Evolutionary conservation across 2,329 filamentous ascomycete species (phyloP).

Genomic region (Tolypocladium amazonense): DNA sequence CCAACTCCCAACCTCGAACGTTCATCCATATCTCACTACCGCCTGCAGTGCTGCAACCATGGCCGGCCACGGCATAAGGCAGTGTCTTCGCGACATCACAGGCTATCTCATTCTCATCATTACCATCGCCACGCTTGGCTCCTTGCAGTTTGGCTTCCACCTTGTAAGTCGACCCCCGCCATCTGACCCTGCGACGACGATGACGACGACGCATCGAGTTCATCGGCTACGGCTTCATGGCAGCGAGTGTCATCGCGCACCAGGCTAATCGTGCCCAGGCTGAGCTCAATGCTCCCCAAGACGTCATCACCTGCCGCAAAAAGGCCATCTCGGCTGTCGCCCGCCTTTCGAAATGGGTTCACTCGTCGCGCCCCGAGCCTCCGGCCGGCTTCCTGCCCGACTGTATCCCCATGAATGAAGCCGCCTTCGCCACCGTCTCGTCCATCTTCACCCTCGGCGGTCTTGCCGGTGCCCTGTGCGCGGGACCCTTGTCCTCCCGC

Average conservation of each 20-base stretch:
- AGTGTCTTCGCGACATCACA: conserved; percentile 43
- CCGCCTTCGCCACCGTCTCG: conserved; percentile 74
- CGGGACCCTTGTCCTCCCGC: conserved; percentile 67
- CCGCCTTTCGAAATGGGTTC: conserved; percentile 16
- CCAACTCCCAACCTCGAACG: neutral
- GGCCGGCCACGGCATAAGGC: conserved; percentile 16
- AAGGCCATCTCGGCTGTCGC: conserved; percentile 25
- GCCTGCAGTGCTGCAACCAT: conserved; percentile 9
- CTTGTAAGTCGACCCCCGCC: conserved; percentile 44
- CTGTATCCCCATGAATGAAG: conserved; percentile 81
- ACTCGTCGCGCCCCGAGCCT: conserved; percentile 10
- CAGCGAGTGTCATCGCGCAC: neutral
- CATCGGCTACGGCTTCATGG: neutral
- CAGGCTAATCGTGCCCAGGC: conserved; percentile 34
- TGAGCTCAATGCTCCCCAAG: conserved; percentile 90
- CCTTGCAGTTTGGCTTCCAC: conserved; percentile 91
- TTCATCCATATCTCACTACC: neutral
- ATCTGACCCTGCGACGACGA: neutral
- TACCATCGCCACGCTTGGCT: conserved; percentile 68
- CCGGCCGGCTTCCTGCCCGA: conserved; percentile 41
- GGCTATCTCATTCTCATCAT: conserved; percentile 71
- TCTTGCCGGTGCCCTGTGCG: conserved; percentile 67
- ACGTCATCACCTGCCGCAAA: conserved; percentile 79
- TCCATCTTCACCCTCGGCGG: conserved; percentile 90
- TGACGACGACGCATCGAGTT: neutral